phyloP scores from a whole-genome alignment of 495 filamentous ascomycete genomes.

The Halenospora varia region DNA sequence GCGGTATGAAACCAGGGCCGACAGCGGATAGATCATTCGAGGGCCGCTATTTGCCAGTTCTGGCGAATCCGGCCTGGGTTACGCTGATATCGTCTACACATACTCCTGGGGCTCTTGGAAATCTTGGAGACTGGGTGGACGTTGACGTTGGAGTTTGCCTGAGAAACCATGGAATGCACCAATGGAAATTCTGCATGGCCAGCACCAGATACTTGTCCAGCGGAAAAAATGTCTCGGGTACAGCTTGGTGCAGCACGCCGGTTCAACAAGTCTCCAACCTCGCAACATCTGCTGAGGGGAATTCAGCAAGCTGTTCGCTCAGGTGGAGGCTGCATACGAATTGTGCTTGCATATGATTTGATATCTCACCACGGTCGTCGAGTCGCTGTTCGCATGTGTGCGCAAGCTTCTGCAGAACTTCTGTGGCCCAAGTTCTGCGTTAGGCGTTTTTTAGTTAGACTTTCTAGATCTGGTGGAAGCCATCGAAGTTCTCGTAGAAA shows the following conservation, averaged over 20 bases:
- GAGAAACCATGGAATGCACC: background rate
- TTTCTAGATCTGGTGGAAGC: slow-evolving; percentile 9
- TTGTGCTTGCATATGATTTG: slow-evolving; percentile 9
- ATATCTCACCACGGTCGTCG: slow-evolving; percentile 1
- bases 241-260: no score
- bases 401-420: slow-evolving; percentile 10
- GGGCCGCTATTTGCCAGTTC: background rate
- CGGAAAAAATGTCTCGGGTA: background rate
- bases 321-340: slow-evolving; percentile 1
- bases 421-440: slow-evolving; percentile 1
- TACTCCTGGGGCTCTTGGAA: no score
- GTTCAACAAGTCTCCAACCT: no score
- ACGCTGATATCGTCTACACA: no score
- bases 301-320: background rate
- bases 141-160: background rate
- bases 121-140: background rate
- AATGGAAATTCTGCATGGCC: background rate
- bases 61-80: no score
- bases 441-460: slow-evolving; percentile 1
- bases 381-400: background rate
- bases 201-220: background rate
- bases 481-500: background rate
- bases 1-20: slow-evolving; percentile 15
- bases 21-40: background rate
- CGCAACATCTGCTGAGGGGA: background rate